Percentiles rank a stretch among this genome's conserved stretches.
Evolutionary conservation across 140 eudicot species (phyloP).

Genomic region (Cichorium intybus): DNA sequence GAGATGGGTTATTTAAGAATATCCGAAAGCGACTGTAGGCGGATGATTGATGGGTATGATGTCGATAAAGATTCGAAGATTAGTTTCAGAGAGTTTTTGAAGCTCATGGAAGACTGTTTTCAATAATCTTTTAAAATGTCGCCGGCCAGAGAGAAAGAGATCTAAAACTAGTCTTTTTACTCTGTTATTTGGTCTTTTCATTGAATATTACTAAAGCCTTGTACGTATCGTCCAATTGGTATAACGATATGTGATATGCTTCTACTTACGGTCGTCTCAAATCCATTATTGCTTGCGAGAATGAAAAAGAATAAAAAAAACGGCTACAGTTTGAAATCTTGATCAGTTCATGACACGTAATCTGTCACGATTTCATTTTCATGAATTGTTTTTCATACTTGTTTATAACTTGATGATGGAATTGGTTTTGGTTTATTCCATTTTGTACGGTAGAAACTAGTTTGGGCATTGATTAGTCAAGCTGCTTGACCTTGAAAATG

Average conservation of each 20-base stretch:
- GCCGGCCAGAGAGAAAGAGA: background rate
- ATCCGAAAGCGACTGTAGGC: slow-evolving; percentile 40
- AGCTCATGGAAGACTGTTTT: slow-evolving; percentile 44
- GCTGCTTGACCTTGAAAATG: background rate
- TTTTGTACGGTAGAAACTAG: background rate
- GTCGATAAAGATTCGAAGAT: slow-evolving; percentile 40
- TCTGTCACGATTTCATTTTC: background rate
- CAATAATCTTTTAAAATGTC: slow-evolving; percentile 2
- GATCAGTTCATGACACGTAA: too few species aligned
- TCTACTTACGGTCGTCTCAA: background rate
- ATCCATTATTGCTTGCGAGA: too few species aligned
- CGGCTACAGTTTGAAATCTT: too few species aligned
- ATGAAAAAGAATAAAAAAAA: too few species aligned
- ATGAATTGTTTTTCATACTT: background rate
- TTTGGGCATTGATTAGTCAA: background rate
- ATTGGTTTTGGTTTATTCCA: background rate
- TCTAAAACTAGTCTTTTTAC: background rate
- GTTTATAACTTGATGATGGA: background rate
- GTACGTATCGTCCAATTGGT: background rate
- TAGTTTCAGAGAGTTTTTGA: slow-evolving; percentile 43
- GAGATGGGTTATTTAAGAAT: slow-evolving; percentile 28
- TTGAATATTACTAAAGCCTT: background rate
- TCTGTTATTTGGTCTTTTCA: background rate
- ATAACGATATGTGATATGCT: background rate
- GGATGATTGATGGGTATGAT: slow-evolving; percentile 49